Base-by-base conservation (phyloP, 176 grass and related monocot genomes). In the Tillandsia fasciculata region DNA sequence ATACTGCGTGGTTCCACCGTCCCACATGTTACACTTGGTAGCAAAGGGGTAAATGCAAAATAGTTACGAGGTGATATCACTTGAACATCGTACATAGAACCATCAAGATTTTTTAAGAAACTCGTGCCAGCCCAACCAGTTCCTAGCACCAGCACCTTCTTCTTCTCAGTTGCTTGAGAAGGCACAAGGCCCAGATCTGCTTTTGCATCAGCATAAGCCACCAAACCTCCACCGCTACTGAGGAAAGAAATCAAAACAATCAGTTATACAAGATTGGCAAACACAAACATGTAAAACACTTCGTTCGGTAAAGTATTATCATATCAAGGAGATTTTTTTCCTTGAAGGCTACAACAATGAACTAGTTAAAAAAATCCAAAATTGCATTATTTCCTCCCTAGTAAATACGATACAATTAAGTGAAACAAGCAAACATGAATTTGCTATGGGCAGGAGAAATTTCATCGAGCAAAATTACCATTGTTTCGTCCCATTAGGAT, bases 61-160 rank as follows among this genome's bases (percentile, higher is more conserved):
- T 96, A 96, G 70, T 96, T 96, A 63, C 92, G 80, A 59, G 92
- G 92, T 10, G 92, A 96, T 80, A 96, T 86, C 24, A 96, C 83
- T 70, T 96, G 92, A 54, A 96, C 92, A 89, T 96, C 85, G 42
- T 96, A 96, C 54, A 79, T 24, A 7, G 50, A 84, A 78, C 66
- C 80, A 50, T 96, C 92, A 17, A 96, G 77, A 69, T 91, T 96
- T 71, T 84, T 88, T 64, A 96, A 33, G 71, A 96, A 96, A 7
- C 87, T 96, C 65, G 92, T 96, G 79, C 88, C 81, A 26, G 28
- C 92, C 92, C 92, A 96, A 52, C 92, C 92, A 50, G 92, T 96
- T 10, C 92, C 92, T 72, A 96, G 85, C 51, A 96, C 92, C 8
- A 91, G 80, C 7, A 96, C 75, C 72, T 91, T 96, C 64, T 96